Percentiles rank a stretch among this genome's conserved stretches.
phyloP scores from a whole-genome alignment of 148 eudicot genomes.

The Rhododendron ferrugineum region DNA sequence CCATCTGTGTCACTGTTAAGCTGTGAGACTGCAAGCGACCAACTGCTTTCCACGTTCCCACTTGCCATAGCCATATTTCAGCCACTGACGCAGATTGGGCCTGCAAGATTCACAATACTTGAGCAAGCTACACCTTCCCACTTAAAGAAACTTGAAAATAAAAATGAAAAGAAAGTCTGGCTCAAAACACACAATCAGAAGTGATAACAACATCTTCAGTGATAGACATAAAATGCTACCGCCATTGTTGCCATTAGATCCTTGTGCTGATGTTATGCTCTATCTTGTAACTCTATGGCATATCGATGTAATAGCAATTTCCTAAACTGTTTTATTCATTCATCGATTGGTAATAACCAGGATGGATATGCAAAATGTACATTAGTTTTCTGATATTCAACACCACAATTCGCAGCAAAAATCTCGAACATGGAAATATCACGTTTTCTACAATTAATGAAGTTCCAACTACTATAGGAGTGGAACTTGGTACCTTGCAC shows the following conservation, averaged over 20 bases:
- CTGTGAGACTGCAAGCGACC: conserved; percentile 83
- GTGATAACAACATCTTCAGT: background rate
- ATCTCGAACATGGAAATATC: background rate
- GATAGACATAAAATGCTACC: background rate
- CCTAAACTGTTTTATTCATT: background rate
- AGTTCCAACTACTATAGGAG: background rate
- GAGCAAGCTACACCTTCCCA: background rate
- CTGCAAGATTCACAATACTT: conserved; percentile 31
- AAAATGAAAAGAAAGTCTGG: background rate
- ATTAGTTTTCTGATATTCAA: background rate
- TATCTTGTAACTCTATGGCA: background rate
- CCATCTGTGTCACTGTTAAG: conserved; percentile 92
- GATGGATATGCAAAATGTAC: background rate
- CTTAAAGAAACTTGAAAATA: background rate
- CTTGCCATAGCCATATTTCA: conserved; percentile 97
- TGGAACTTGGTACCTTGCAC: conserved; percentile 61
- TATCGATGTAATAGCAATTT: background rate
- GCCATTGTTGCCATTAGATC: background rate
- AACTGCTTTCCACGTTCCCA: conserved; percentile 92
- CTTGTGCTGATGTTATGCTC: background rate
- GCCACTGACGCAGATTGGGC: conserved; percentile 85
- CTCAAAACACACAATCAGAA: background rate
- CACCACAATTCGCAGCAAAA: background rate
- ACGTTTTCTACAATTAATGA: background rate
- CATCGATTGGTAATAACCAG: background rate